A percentile compares a stretch with the other conserved stretches of the same genome.
phyloP scores from a whole-genome alignment of 106 monocot genomes.

The Allium sativum region DNA sequence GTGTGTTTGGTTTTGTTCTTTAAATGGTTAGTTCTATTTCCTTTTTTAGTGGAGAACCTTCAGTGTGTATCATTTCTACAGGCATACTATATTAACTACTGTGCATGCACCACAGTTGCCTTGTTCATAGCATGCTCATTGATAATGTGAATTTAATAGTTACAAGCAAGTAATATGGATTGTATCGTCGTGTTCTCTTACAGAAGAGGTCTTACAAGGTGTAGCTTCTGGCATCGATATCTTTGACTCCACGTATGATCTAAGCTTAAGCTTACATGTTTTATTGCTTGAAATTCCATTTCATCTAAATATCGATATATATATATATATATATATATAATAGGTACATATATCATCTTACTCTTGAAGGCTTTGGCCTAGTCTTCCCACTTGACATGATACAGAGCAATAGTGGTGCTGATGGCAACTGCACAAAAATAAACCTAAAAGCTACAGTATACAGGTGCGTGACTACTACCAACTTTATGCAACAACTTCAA shows the following conservation, averaged over 20 bases:
- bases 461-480: conserved; percentile 25
- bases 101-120: too few relatives aligned
- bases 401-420: conserved; percentile 23
- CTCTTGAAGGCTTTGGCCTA: conserved; percentile 76
- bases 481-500: neutral
- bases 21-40: too few relatives aligned
- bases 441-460: conserved; percentile 77
- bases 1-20: too few relatives aligned
- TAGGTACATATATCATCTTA: conserved; percentile 96
- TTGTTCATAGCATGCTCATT: too few relatives aligned
- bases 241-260: conserved; percentile 82
- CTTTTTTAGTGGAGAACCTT: too few relatives aligned
- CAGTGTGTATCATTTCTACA: too few relatives aligned
- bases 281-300: conserved; percentile 3
- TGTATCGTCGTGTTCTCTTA: conserved; percentile 5
- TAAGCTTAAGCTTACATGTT: neutral
- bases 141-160: too few relatives aligned
- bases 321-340: conserved; percentile 1
- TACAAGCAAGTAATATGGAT: too few relatives aligned
- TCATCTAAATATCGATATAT: neutral
- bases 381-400: conserved; percentile 61
- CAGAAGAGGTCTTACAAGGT: conserved; percentile 93
- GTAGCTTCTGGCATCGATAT: conserved; percentile 90
- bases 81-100: too few relatives aligned
- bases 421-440: conserved; percentile 66